These are phyloP conservation scores for Neurospora terricola DNA, from an alignment of 495 filamentous ascomycete species.

Conservation along the genomic window DNA sequence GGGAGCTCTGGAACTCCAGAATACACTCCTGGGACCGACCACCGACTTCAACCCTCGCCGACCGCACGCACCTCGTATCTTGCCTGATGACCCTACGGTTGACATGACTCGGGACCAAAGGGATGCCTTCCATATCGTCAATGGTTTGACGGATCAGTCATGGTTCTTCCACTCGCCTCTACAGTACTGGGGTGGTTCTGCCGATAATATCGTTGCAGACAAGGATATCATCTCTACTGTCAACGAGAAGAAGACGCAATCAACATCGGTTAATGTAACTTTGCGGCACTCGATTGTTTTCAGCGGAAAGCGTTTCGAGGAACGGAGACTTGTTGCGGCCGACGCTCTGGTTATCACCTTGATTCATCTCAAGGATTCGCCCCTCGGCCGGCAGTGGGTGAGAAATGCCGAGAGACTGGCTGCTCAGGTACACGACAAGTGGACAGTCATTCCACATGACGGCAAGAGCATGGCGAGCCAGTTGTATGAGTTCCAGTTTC, in stretches of 20 bases:
- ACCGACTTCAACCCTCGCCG: constrained; percentile 39
- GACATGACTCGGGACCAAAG: constrained; percentile 32
- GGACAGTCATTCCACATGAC: constrained; percentile 50
- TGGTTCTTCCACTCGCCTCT: constrained; percentile 66
- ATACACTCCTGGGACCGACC: constrained; percentile 45
- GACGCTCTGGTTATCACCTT: constrained; percentile 67
- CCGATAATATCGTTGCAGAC: constrained; percentile 43
- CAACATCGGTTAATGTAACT: constrained; percentile 56
- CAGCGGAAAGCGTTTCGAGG: constrained; percentile 59
- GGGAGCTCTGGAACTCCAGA: constrained; percentile 53
- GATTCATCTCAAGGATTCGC: constrained; percentile 50
- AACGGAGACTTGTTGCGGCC: constrained; percentile 49
- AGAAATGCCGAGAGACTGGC: constrained; percentile 39
- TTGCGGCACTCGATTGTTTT: constrained; percentile 64
- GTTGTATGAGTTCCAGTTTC: constrained; percentile 64
- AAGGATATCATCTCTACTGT: constrained; percentile 52
- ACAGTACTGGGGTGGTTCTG: constrained; percentile 62
- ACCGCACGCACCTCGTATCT: constrained; percentile 1
- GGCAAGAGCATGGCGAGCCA: constrained; percentile 40
- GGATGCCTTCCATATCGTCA: constrained; percentile 39
- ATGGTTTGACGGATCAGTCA: constrained; percentile 41
- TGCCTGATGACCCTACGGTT: constrained; percentile 10
- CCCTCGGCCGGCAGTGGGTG: constrained; percentile 50
- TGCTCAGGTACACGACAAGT: constrained; percentile 30
- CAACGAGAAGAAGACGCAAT: constrained; percentile 42